Conservation (phyloP, 306 rosid species). For the Oxytropis ochrocephala region DNA sequence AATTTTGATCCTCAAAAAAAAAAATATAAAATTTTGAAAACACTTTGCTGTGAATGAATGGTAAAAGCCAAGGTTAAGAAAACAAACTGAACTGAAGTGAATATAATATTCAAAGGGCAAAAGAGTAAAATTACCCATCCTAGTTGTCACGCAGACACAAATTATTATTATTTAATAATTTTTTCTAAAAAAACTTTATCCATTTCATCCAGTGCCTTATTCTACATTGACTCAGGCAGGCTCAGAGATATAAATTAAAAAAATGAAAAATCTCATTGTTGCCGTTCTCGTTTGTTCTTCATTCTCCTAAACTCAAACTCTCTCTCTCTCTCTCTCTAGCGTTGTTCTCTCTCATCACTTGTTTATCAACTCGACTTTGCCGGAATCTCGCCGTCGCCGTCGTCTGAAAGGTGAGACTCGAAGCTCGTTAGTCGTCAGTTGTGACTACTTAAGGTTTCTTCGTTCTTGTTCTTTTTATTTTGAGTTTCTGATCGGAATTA, state of each 20-base stretch:
- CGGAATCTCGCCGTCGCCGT: conserved; percentile 22
- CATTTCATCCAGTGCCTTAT: conserved; percentile 7
- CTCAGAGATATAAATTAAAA: neutral
- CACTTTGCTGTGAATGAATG: no score
- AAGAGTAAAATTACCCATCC: conserved; percentile 6
- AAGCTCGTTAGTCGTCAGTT: neutral
- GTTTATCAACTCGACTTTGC: neutral
- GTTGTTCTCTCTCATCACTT: conserved; percentile 14
- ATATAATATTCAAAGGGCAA: conserved; percentile 10
- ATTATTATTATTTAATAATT: neutral
- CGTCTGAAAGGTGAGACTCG: conserved; percentile 23
- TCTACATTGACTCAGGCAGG: neutral
- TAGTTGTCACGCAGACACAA: conserved; percentile 1
- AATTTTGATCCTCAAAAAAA: no score
- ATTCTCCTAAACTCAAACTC: conserved; percentile 13
- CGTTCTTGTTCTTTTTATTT: neutral
- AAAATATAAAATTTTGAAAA: no score
- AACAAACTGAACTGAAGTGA: conserved; percentile 24
- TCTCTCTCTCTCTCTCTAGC: conserved; percentile 11
- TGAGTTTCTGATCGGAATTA: conserved; percentile 25
- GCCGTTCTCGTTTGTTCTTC: conserved; percentile 21
- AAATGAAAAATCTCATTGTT: conserved; percentile 22
- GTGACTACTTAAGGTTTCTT: neutral
- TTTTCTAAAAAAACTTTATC: conserved; percentile 10
- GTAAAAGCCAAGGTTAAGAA: conserved; percentile 12